phyloP scores from a whole-genome alignment of 495 filamentous ascomycete genomes.

The Neurospora sp. region DNA sequence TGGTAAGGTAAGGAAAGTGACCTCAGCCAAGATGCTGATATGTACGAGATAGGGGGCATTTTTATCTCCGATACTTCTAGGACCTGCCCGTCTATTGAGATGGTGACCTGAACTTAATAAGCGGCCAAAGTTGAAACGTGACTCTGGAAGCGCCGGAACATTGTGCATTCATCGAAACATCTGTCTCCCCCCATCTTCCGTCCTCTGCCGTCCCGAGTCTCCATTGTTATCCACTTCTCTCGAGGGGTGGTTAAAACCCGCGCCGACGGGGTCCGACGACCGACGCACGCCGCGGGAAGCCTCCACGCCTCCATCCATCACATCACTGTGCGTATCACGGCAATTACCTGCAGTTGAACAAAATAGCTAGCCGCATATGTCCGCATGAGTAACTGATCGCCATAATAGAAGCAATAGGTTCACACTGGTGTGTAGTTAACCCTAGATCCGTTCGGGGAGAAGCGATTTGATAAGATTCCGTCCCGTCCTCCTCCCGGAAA shows the following conservation, averaged over 20 bases:
- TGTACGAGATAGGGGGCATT: background rate
- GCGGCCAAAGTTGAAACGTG: background rate
- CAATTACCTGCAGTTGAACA: background rate
- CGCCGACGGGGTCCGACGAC: background rate
- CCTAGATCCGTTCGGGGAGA: background rate
- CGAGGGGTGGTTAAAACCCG: background rate
- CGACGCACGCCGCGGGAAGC: background rate
- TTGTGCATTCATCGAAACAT: background rate
- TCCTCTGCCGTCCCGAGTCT: background rate
- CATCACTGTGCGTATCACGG: background rate
- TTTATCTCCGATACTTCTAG: background rate
- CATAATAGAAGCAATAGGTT: background rate
- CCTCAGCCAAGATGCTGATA: background rate
- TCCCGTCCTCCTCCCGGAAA: background rate
- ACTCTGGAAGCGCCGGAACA: background rate
- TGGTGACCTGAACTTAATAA: background rate
- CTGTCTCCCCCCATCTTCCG: background rate
- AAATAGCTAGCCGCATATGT: background rate
- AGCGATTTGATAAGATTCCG: background rate
- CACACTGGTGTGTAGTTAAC: background rate
- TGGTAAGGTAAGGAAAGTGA: background rate
- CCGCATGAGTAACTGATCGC: background rate
- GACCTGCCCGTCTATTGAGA: background rate
- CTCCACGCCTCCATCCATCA: background rate
- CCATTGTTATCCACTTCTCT: background rate